Evolutionary conservation across 208 protist genomes (phyloP).

Genomic region (Leishmania braziliensis): DNA sequence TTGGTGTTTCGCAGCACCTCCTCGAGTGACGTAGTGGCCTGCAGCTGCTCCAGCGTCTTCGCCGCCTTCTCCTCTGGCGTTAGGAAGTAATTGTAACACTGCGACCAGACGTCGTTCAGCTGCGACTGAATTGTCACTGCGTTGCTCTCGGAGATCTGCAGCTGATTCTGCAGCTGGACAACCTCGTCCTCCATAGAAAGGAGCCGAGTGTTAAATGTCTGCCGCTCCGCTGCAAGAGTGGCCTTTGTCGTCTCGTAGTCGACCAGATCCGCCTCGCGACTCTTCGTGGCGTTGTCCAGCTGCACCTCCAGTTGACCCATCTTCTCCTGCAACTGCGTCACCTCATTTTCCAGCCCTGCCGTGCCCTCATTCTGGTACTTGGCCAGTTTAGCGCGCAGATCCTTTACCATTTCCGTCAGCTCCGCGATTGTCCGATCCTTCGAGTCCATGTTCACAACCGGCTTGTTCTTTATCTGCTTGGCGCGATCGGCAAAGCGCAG

Average conservation of each 20-base stretch:
- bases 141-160: conserved; percentile 66
- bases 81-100: conserved; percentile 64
- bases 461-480: conserved; percentile 95
- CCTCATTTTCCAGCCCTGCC: conserved; percentile 64
- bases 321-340: conserved; percentile 62
- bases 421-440: conserved; percentile 91
- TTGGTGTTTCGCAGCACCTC: conserved; percentile 43
- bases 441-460: conserved; percentile 87
- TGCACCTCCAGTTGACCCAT: conserved; percentile 75
- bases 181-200: conserved; percentile 64
- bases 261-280: conserved; percentile 71
- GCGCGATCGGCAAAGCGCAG: conserved; percentile 89
- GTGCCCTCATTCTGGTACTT: conserved; percentile 80
- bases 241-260: conserved; percentile 69
- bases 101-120: conserved; percentile 51
- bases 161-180: conserved; percentile 65
- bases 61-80: conserved; percentile 19
- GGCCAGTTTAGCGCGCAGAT: conserved; percentile 80
- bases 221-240: conserved; percentile 47
- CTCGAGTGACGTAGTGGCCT: conserved; percentile 51
- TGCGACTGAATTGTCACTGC: conserved; percentile 43
- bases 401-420: conserved; percentile 67
- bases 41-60: conserved; percentile 38
- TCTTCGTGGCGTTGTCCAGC: conserved; percentile 73
- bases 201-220: conserved; percentile 38